Evolutionary conservation across 768 basidiomycete genomes (phyloP), one percentile per base, ranked within the genome.

Genomic region (Fomitopsis pulvina): DNA sequence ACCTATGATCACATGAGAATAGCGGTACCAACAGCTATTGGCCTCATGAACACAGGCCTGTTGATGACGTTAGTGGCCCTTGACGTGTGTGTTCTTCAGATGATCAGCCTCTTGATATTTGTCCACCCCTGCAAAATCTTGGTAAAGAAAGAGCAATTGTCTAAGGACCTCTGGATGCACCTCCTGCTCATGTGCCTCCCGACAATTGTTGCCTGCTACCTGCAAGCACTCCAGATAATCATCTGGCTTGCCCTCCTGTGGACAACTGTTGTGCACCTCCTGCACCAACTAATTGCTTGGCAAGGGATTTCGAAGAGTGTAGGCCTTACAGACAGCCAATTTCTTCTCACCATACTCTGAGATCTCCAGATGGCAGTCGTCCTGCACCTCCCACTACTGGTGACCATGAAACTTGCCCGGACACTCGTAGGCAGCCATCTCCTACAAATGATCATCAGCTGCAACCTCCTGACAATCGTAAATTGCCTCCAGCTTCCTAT

Each of bases 1-100:
- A 77, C 43, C 67, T 69, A 44, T 70, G 77, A 24, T 75, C 76
- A 41, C 76, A 74, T 51, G 75, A 78, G 18, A 66, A 73, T 6
- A 65, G 68, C n/a, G 71, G 73, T 52, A 63, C 58, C 41, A 61
- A 67, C 30, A 63, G 66, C 37, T 61, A 63, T 45, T 60, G 66
- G 20, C 70, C 70, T 41, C 64, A 62, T 50, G 65, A 65, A 52
- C 63, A 69, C 12, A 61, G 55, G 47, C 43, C 55, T 24, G 57
- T 59, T 34, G 57, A 61, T 59, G 47, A 39, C 63, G 56, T 43
- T 60, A 58, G 28, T 63, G 62, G n/a, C 43, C 59, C 50, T 51
- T 40, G 47, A 43, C 57, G 52, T 44, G 50, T 57, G 28, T 61
- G 64, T 30, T 53, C 64, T 44, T 49, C 59, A 21, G 63, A 65